Evolutionary conservation across 495 filamentous ascomycete species (phyloP).

Genomic region (Hypoxylon rickii): DNA sequence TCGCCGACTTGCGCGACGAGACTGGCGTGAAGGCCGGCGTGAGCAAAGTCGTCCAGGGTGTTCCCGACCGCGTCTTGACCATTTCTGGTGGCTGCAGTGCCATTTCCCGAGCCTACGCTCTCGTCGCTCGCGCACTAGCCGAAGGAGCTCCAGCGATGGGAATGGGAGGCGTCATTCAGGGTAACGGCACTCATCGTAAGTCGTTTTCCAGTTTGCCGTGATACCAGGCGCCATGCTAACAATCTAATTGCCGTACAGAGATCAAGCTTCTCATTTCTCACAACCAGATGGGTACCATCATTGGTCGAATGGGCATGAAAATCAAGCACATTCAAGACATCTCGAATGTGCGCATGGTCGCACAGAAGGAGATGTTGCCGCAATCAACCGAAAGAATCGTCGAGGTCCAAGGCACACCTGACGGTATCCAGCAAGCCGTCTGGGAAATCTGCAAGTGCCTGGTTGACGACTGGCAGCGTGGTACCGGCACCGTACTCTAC

Average conservation of each 20-base stretch:
- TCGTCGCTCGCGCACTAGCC: conserved; percentile 86
- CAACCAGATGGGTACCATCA: conserved; percentile 99
- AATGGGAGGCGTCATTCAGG: conserved; percentile 85
- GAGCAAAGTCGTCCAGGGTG: conserved; percentile 96
- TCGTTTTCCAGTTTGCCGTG: conserved; percentile 23
- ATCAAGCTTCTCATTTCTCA: conserved; percentile 97
- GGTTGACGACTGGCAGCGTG: conserved; percentile 95
- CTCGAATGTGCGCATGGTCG: conserved; percentile 97
- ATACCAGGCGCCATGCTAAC: conserved; percentile 28
- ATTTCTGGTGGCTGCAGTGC: conserved; percentile 86
- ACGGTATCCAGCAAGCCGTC: conserved; percentile 90
- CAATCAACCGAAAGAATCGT: conserved; percentile 99
- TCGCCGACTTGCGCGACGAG: conserved; percentile 93
- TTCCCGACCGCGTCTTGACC: conserved; percentile 94
- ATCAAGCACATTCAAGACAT: conserved; percentile 99
- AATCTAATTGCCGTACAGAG: conserved; percentile 54
- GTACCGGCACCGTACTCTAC: conserved; percentile 94
- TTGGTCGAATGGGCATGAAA: conserved; percentile 92
- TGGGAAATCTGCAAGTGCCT: conserved; percentile 99
- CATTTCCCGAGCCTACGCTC: conserved; percentile 87
- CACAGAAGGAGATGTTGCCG: conserved; percentile 98
- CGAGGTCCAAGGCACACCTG: conserved; percentile 90
- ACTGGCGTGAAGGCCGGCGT: conserved; percentile 97
- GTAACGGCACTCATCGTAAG: conserved; percentile 93
- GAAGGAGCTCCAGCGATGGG: conserved; percentile 94